Conservation (phyloP, 345 rosid genomes). For the Conringia planisiliqua region DNA sequence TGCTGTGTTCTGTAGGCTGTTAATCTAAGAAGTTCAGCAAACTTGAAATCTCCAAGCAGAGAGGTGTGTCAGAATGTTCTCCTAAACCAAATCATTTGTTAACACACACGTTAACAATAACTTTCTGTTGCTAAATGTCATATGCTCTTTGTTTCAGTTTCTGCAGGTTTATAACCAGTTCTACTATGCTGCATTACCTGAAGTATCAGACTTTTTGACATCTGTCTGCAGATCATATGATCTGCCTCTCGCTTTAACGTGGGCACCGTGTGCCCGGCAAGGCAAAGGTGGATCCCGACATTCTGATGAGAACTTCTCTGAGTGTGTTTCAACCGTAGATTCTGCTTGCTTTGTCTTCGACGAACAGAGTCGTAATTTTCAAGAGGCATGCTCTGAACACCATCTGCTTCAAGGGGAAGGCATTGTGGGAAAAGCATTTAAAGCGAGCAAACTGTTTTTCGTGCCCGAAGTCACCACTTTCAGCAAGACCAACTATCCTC, state of each 20-base stretch:
- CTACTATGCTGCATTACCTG: constrained; percentile 55
- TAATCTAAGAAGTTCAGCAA: constrained; percentile 66
- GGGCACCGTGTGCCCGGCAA: constrained; percentile 70
- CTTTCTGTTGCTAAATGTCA: background rate
- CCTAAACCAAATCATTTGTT: background rate
- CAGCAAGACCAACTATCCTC: constrained; percentile 74
- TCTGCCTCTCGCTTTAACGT: constrained; percentile 81
- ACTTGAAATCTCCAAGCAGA: constrained; percentile 43
- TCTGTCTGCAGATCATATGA: constrained; percentile 55
- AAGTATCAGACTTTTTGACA: constrained; percentile 47
- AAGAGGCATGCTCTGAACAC: constrained; percentile 78
- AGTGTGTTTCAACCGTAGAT: constrained; percentile 66
- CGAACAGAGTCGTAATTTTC: constrained; percentile 43
- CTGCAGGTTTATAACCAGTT: constrained; percentile 48
- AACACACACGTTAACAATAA: background rate
- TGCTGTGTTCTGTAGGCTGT: constrained; percentile 59
- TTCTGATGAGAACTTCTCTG: constrained; percentile 59
- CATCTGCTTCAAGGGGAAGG: constrained; percentile 77
- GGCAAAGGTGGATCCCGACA: constrained; percentile 70
- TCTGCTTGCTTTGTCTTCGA: constrained; percentile 67
- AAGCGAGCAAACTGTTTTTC: constrained; percentile 55
- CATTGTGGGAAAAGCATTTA: constrained; percentile 75
- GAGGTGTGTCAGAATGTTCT: constrained; percentile 44
- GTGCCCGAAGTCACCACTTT: constrained; percentile 59
- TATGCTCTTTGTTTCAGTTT: constrained; percentile 26